Evolutionary conservation across 305 asterid species (phyloP).

Genomic region (Fraxinus ornus): DNA sequence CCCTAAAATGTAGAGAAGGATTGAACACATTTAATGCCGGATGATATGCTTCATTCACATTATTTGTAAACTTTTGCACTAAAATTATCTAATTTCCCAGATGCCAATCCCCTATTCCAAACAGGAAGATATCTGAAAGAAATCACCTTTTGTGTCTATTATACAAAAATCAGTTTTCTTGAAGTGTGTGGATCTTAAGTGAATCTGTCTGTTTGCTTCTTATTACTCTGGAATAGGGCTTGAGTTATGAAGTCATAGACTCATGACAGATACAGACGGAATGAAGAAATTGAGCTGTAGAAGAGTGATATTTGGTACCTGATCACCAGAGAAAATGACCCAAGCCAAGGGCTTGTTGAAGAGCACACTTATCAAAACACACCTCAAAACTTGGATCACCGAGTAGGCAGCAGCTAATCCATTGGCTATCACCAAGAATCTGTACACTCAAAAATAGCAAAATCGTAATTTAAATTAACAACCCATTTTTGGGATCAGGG

Average conservation of each 20-base stretch:
- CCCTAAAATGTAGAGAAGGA: not conserved
- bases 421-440: slow-evolving; percentile 72
- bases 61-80: not conserved
- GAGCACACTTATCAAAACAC: slow-evolving; percentile 66
- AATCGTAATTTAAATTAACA: not conserved
- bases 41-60: not conserved
- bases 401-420: slow-evolving; percentile 90
- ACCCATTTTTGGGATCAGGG: not conserved
- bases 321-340: slow-evolving; percentile 95
- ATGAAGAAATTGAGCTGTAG: not conserved
- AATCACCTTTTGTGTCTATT: not conserved
- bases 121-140: not conserved
- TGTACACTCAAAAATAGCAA: slow-evolving; percentile 25
- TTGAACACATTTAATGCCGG: not conserved
- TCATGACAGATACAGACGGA: not conserved
- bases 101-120: not conserved
- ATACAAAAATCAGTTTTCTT: no score
- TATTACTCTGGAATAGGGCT: not conserved
- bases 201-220: no score
- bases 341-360: slow-evolving; percentile 88
- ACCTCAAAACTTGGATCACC: slow-evolving; percentile 67
- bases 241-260: not conserved
- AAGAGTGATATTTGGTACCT: slow-evolving; percentile 41
- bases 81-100: not conserved
- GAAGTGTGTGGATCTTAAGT: no score